phyloP scores from a whole-genome alignment of 805 yeast genomes.

The Candida anglica region DNA sequence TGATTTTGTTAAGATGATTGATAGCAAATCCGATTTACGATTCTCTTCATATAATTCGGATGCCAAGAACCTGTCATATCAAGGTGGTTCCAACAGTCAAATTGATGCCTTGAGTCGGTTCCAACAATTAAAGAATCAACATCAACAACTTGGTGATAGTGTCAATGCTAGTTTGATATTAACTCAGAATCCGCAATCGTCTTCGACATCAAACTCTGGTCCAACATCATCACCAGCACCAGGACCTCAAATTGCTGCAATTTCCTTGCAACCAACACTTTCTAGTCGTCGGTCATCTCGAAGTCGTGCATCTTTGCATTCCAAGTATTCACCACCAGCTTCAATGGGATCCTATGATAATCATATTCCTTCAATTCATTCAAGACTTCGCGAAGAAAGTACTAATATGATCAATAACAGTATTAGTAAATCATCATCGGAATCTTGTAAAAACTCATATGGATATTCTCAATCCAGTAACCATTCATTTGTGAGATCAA shows the following conservation, averaged over 20 bases:
- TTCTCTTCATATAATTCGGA: conserved; percentile 16
- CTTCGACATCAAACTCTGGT: not conserved
- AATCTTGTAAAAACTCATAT: conserved; percentile 10
- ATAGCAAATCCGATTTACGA: conserved; percentile 54
- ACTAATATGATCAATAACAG: no score
- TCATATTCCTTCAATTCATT: conserved; percentile 29
- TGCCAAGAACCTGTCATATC: conserved; percentile 10
- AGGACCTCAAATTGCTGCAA: not conserved
- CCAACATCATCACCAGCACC: not conserved
- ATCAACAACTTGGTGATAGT: conserved; percentile 54
- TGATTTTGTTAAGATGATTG: conserved; percentile 70
- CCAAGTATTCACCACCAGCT: conserved; percentile 17
- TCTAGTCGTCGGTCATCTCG: no score
- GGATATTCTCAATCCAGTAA: conserved; percentile 13
- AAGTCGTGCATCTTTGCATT: conserved; percentile 30
- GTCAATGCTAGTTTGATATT: conserved; percentile 46
- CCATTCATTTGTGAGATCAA: conserved; percentile 14
- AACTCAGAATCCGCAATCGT: not conserved
- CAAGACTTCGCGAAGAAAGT: conserved; percentile 25
- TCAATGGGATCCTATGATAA: conserved; percentile 22
- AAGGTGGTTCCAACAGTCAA: conserved; percentile 16
- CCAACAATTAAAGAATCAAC: conserved; percentile 49
- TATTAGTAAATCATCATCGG: not conserved
- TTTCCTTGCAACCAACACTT: not conserved
- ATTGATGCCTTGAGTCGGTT: conserved; percentile 48